phyloP scores from a whole-genome alignment of 169 alveolate genomes.

The Plasmodium inui region DNA sequence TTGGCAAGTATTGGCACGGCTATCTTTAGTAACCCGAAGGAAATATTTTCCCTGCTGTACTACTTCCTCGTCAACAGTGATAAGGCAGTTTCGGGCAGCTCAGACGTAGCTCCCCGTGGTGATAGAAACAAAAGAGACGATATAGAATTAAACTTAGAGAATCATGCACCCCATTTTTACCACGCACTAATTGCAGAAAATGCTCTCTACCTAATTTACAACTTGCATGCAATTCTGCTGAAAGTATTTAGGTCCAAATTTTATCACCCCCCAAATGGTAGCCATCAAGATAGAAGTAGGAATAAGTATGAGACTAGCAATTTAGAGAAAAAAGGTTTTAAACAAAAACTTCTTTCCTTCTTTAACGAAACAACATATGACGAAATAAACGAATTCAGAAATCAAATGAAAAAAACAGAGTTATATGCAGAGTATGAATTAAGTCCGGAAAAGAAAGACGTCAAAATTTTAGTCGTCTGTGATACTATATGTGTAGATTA shows the following conservation, averaged over 20 bases:
- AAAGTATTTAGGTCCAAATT: constrained; percentile 37
- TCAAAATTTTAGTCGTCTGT: constrained; percentile 66
- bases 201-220: constrained; percentile 62
- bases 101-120: neutral
- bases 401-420: constrained; percentile 33
- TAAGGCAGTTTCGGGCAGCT: neutral
- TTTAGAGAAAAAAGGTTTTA: neutral
- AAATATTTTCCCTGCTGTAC: constrained; percentile 49
- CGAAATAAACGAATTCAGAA: constrained; percentile 49
- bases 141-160: constrained; percentile 26
- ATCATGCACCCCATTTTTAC: constrained; percentile 55
- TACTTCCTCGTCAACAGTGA: constrained; percentile 66
- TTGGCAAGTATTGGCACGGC: constrained; percentile 72
- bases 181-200: constrained; percentile 63
- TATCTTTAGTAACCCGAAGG: constrained; percentile 65
- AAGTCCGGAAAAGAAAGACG: constrained; percentile 41
- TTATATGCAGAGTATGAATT: constrained; percentile 45
- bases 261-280: constrained; percentile 8
- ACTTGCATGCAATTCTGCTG: constrained; percentile 55
- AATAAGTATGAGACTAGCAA: neutral
- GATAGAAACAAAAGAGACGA: neutral
- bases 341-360: constrained; percentile 19
- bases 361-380: constrained; percentile 74
- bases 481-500: constrained; percentile 73
- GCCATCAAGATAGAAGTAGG: neutral